These are phyloP conservation scores for Penicillium alfredii DNA, from an alignment of 495 filamentous ascomycete genomes.

Conservation along the genomic window DNA sequence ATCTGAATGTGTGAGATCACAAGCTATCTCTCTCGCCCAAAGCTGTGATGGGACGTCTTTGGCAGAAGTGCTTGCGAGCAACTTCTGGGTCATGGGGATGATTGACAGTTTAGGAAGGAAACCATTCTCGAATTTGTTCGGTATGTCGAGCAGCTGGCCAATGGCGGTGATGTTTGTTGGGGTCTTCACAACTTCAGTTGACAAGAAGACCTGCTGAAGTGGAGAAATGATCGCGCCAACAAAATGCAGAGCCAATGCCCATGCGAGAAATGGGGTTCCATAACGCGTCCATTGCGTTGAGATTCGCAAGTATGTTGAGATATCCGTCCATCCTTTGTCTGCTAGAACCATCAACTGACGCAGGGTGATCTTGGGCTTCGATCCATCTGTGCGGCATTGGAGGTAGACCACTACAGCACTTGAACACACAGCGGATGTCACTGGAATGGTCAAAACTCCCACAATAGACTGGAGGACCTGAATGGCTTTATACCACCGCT, in stretches of 20 bases:
- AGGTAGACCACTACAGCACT: conserved; percentile 22
- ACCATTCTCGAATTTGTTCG: too few species aligned
- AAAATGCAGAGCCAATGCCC: conserved; percentile 13
- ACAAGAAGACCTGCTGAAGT: conserved; percentile 18
- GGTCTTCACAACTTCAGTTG: conserved; percentile 11
- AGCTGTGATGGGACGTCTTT: too few species aligned
- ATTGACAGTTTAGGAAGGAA: too few species aligned
- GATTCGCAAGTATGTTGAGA: conserved; percentile 4
- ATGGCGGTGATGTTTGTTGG: too few species aligned
- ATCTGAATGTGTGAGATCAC: too few species aligned
- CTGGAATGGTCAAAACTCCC: conserved; percentile 19
- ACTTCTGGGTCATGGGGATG: conserved; percentile 11
- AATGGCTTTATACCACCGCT: conserved; percentile 20
- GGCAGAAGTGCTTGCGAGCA: too few species aligned
- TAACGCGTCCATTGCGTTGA: conserved; percentile 8
- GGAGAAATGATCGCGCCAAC: conserved; percentile 19
- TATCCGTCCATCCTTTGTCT: conserved; percentile 22
- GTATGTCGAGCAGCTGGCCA: too few species aligned
- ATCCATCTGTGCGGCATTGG: conserved; percentile 10
- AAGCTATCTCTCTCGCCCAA: too few species aligned
- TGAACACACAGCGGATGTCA: conserved; percentile 24
- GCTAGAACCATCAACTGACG: conserved; percentile 21
- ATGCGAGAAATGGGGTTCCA: conserved; percentile 13
- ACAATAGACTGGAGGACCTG: conserved; percentile 18
- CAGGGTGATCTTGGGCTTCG: conserved; percentile 8